Conservation (phyloP, 768 basidiomycete species). For the Tremella yokohamensis region DNA sequence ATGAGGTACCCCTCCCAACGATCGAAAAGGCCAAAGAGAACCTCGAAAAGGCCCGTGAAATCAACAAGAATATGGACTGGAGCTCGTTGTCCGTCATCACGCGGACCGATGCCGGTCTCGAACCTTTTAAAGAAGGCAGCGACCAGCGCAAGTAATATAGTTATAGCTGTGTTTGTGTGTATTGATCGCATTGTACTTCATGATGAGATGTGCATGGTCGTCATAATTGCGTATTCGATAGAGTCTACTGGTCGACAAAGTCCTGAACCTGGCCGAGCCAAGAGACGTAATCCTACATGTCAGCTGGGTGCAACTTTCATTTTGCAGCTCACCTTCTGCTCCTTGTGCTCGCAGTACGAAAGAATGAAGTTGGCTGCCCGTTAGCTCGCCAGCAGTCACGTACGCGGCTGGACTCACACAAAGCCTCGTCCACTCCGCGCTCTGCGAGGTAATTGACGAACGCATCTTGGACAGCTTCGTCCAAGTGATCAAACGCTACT, state of each 20-base stretch:
- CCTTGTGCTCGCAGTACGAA: constrained; percentile 82
- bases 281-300: constrained; percentile 74
- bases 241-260: constrained; percentile 57
- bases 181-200: constrained; percentile 5
- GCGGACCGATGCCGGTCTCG: neutral
- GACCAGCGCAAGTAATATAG: constrained; percentile 7
- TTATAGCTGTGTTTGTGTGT: constrained; percentile 13
- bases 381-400: neutral
- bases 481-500: constrained; percentile 79
- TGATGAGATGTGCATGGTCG: neutral
- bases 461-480: constrained; percentile 79
- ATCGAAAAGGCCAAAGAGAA: constrained; percentile 8
- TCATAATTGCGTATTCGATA: neutral
- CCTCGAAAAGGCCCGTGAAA: neutral
- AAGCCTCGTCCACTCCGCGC: constrained; percentile 75
- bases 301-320: constrained; percentile 11
- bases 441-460: constrained; percentile 86
- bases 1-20: neutral
- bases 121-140: neutral
- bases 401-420: constrained; percentile 49
- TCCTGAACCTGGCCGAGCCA: constrained; percentile 80
- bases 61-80: constrained; percentile 5
- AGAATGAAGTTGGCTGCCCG: constrained; percentile 72
- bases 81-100: neutral
- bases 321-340: constrained; percentile 67